phyloP scores from a whole-genome alignment of 2,329 filamentous ascomycete genomes.

The Arthrobotrys megalospora region DNA sequence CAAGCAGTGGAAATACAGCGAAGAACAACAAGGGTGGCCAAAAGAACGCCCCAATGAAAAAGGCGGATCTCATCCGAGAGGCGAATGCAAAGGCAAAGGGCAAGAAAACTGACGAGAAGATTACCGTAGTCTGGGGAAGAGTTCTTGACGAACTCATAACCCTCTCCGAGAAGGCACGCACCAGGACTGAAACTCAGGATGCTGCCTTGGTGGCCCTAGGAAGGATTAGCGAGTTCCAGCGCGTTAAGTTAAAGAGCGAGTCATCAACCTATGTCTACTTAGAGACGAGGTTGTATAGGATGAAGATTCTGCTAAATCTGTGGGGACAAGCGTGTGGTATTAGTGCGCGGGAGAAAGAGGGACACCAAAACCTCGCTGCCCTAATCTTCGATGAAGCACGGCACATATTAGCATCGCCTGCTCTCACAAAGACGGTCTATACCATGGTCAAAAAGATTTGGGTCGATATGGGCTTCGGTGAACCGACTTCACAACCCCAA shows the following conservation, averaged over 20 bases:
- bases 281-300: conserved; percentile 37
- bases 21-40: neutral
- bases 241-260: conserved; percentile 32
- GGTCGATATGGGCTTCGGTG: conserved; percentile 60
- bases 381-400: conserved; percentile 37
- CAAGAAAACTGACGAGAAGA: conserved; percentile 58
- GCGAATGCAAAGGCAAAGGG: conserved; percentile 56
- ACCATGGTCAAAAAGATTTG: conserved; percentile 62
- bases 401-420: conserved; percentile 46
- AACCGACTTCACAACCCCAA: conserved; percentile 11
- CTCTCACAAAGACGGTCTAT: conserved; percentile 58
- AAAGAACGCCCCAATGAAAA: conserved; percentile 34
- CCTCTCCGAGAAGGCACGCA: conserved; percentile 24
- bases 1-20: neutral
- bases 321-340: conserved; percentile 45
- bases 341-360: conserved; percentile 25
- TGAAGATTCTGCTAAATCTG: conserved; percentile 40
- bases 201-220: conserved; percentile 21
- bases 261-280: conserved; percentile 38
- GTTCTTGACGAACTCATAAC: conserved; percentile 34
- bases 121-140: conserved; percentile 11
- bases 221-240: conserved; percentile 46
- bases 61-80: conserved; percentile 49
- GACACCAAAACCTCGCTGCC: conserved; percentile 41
- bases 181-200: conserved; percentile 32